Base-by-base conservation (phyloP, 139 green algal species). In the Gonium pectorale region DNA sequence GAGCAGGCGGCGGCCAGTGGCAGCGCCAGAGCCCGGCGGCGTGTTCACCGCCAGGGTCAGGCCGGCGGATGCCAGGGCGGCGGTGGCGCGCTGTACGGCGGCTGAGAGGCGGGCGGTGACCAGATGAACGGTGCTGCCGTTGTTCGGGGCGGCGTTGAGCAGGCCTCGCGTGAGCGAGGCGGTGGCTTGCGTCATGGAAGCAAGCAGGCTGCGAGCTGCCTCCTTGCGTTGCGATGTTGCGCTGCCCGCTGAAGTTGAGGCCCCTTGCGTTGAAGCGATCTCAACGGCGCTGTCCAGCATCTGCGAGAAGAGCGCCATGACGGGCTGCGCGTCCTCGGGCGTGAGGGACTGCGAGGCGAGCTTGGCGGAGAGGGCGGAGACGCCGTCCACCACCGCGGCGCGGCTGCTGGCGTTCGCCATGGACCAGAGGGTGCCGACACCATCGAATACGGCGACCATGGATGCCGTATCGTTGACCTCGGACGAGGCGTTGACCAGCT, bases 81-180 rank as follows among this genome's bases (percentile, higher is more conserved):
- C 74, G 5, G 74, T 35, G 51, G 38, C 41, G n/a, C 56, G 41
- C 62, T 59, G 7, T 3, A 69, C 74, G 2, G 56, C 37, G 40
- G 74, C 56, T 29, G 56, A 17, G 7, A 81, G 22, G 5, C 15
- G 40, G 29, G 74, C 27, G 15, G 74, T 81, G 27, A 7, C 15
- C 56, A 81, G 5, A 26, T 3, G 17, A 0, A 70, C 56, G 27
- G 41, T 15, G 27, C 27, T 60, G 27, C 74, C 74, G 27, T 81
- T 46, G 38, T 17, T 13, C 0, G 74, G 8, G 19, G 59, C 74
- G 27, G 21, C 59, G 37, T 81, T 81, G 29, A 69, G 41, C 56
- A 81, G 19, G 54, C 74, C 56, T 9, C 29, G 54, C 2, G 56
- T 81, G 5, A 81, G 74, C 27, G 74, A 21, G 17, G 38, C 74